Conservation (phyloP, 2,329 filamentous ascomycete species). For the Fusarium sublunatum region DNA sequence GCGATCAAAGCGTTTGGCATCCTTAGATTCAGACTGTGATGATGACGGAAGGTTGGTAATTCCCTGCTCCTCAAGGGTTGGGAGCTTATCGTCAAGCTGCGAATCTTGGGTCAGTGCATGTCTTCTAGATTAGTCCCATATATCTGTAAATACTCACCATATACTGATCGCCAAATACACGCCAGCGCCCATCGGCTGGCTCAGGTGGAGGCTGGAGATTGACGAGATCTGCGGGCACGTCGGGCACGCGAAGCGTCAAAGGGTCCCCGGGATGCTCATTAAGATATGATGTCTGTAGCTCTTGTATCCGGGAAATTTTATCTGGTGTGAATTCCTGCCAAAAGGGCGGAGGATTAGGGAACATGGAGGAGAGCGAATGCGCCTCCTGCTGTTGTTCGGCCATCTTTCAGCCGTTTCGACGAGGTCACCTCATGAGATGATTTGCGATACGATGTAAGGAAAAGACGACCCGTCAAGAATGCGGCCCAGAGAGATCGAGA, state of each 20-base stretch:
- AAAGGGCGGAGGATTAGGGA: constrained; percentile 89
- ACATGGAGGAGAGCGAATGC: constrained; percentile 70
- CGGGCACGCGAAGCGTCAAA: constrained; percentile 52
- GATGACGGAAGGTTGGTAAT: constrained; percentile 72
- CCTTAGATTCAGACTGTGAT: constrained; percentile 56
- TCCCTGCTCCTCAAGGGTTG: constrained; percentile 74
- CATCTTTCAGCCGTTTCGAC: constrained; percentile 59
- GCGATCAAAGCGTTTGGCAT: constrained; percentile 69
- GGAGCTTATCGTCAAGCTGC: constrained; percentile 70
- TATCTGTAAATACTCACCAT: constrained; percentile 52
- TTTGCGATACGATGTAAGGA: background rate
- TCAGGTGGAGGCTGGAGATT: constrained; percentile 85
- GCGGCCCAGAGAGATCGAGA: constrained; percentile 1
- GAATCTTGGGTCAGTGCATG: constrained; percentile 5
- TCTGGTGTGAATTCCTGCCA: constrained; percentile 87
- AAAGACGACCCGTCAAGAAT: constrained; percentile 1
- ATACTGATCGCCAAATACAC: constrained; percentile 77
- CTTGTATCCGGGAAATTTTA: constrained; percentile 70
- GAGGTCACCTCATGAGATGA: constrained; percentile 28
- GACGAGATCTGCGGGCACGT: constrained; percentile 76
- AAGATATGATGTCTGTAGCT: constrained; percentile 56
- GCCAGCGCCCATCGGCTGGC: constrained; percentile 76
- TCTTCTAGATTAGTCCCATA: background rate
- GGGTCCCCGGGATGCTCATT: constrained; percentile 46
- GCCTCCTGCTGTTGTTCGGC: constrained; percentile 65